Evolutionary conservation across 441 rosid species (phyloP), one percentile per base, ranked within the genome.

Genomic region (Dalechampia spathulata): DNA sequence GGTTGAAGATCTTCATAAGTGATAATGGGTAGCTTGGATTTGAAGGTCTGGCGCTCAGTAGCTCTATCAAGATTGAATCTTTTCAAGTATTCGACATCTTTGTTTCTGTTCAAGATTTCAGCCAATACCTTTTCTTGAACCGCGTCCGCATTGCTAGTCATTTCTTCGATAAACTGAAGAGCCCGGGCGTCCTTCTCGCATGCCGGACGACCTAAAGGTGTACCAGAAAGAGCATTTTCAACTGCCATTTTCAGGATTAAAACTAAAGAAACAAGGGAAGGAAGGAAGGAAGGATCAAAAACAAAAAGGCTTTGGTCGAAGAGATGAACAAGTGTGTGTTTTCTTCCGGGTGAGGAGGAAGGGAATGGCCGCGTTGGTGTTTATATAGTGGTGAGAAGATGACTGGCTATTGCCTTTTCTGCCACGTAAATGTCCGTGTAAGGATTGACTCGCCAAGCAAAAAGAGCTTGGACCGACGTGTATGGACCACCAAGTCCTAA

Each of bases 111-210:
- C 53, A 90, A 62, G 50, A 90, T 90, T 77, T 82, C 87, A 0
- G 82, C 74, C 44, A 87, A 36, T 10, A 87, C 75, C 19, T 70
- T 74, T 61, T 85, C 72, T 52, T 90, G 98, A 50, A 82, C 87
- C 8, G 56, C 15, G 13, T 79, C 90, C 2, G 98, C 88, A 52
- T 82, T 83, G 64, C 82, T 53, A 10, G 96, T 87, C 76, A 75
- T 82, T 68, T 90, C 90, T 58, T 90, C 95, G 1, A 90, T 79
- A 70, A 87, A 73, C 6, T 60, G 77, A 41, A 90, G 75, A 11
- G 96, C 88, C 69, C 85, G 85, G 0, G 86, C 90, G 50, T 87
- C 94, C 15, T 78, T 87, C 51, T 85, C 88, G 64, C 84, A 78
- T 0, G 83, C 85, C 19, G 96, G 92, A 15, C 89, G 94, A 49